Conservation (phyloP, 2,329 filamentous ascomycete species). For the Pezicula neosporulosa region DNA sequence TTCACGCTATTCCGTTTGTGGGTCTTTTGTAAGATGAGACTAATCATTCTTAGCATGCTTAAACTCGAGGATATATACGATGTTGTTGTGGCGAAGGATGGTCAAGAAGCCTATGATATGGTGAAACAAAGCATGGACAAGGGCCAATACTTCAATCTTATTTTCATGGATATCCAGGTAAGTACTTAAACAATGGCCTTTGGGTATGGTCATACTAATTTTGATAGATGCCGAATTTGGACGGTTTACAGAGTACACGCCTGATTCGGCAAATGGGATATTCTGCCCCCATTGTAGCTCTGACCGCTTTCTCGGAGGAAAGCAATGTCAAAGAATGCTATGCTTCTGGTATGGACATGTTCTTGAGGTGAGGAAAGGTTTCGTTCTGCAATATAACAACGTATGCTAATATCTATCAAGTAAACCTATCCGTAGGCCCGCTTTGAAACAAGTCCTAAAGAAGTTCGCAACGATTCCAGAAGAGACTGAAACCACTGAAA, state of each 20-base stretch:
- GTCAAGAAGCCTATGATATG: conserved; percentile 81
- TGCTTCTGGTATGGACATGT: conserved; percentile 90
- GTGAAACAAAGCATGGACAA: conserved; percentile 80
- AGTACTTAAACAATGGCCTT: background rate
- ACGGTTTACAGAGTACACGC: conserved; percentile 81
- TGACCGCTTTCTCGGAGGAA: conserved; percentile 89
- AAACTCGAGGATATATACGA: conserved; percentile 81
- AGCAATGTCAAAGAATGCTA: conserved; percentile 84
- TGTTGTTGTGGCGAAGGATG: conserved; percentile 82
- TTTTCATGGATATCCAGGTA: conserved; percentile 87
- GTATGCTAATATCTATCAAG: conserved; percentile 26
- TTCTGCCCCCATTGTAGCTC: conserved; percentile 80
- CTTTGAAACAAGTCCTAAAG: conserved; percentile 80
- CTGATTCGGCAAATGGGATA: conserved; percentile 86
- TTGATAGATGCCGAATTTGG: conserved; percentile 79
- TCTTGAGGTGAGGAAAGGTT: conserved; percentile 45
- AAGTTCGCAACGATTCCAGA: conserved; percentile 81
- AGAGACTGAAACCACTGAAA: conserved; percentile 39
- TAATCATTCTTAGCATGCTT: conserved; percentile 59
- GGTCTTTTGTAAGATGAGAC: conserved; percentile 24
- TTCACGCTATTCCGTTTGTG: conserved; percentile 35
- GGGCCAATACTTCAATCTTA: conserved; percentile 73
- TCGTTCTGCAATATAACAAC: background rate
- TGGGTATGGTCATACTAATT: conserved; percentile 2
- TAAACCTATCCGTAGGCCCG: conserved; percentile 75